Conservation (phyloP, 2,329 filamentous ascomycete genomes). For the Ophiostoma australiae region DNA sequence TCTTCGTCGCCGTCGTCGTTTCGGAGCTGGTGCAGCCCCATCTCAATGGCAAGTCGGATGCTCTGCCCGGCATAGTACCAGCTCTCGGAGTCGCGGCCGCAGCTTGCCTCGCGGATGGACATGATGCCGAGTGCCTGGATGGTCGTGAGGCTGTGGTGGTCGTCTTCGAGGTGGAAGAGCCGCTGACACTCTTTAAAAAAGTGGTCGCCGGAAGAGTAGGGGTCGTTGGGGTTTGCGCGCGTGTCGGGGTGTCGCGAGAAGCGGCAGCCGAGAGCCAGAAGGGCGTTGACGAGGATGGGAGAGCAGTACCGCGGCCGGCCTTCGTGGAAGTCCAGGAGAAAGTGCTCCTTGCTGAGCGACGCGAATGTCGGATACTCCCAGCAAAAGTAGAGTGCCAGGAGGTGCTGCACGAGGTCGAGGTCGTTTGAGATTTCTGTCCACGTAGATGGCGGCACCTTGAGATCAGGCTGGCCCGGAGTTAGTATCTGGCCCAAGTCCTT, state of each 20-base stretch:
- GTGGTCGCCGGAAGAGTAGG: constrained; percentile 63
- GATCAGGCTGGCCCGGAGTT: constrained; percentile 43
- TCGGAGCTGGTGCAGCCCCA: constrained; percentile 58
- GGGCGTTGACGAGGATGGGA: constrained; percentile 59
- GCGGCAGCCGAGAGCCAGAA: constrained; percentile 62
- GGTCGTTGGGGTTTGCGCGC: constrained; percentile 56
- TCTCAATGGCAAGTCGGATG: constrained; percentile 65
- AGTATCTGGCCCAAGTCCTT: constrained; percentile 47
- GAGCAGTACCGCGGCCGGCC: constrained; percentile 63
- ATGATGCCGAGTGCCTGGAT: constrained; percentile 72
- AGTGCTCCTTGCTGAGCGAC: constrained; percentile 66
- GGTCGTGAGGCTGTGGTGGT: constrained; percentile 62
- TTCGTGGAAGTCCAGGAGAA: constrained; percentile 59
- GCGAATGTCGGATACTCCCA: constrained; percentile 74
- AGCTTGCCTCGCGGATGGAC: constrained; percentile 69
- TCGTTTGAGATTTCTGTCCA: constrained; percentile 62
- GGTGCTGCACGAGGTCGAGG: constrained; percentile 54
- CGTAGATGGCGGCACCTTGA: constrained; percentile 40
- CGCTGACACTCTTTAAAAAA: constrained; percentile 67
- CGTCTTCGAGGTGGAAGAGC: constrained; percentile 52
- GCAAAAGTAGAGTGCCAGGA: constrained; percentile 65
- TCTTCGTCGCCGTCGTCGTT: constrained; percentile 47
- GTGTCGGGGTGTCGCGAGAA: constrained; percentile 62
- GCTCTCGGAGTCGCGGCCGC: constrained; percentile 65
- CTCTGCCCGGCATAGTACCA: constrained; percentile 70